phyloP scores from a whole-genome alignment of 257 asterid genomes.

The Fraxinus anomala region DNA sequence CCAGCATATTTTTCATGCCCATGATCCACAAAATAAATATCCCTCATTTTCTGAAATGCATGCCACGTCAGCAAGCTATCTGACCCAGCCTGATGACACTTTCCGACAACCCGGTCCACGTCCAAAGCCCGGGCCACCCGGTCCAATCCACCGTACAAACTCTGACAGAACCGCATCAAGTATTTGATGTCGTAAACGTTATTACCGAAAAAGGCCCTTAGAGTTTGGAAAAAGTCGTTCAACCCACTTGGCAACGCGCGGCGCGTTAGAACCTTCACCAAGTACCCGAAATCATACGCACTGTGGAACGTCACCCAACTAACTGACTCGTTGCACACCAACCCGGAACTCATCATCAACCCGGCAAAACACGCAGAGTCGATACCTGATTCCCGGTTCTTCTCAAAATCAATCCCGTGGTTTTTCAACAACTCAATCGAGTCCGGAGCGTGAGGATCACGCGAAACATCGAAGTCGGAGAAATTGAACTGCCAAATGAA shows the following conservation, averaged over 20 bases:
- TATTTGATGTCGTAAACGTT: conserved; percentile 49
- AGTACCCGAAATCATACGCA: conserved; percentile 59
- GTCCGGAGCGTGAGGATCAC: conserved; percentile 47
- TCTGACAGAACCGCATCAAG: conserved; percentile 44
- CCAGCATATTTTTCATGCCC: conserved; percentile 44
- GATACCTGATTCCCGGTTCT: conserved; percentile 39
- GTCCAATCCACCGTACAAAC: conserved; percentile 51
- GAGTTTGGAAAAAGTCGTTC: conserved; percentile 32
- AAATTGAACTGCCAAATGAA: conserved; percentile 67
- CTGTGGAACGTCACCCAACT: conserved; percentile 57
- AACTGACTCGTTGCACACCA: conserved; percentile 47
- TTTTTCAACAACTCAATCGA: conserved; percentile 41
- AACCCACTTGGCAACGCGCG: conserved; percentile 36
- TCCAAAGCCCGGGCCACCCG: conserved; percentile 40
- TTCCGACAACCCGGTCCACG: conserved; percentile 48
- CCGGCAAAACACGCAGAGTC: conserved; percentile 49
- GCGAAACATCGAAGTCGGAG: conserved; percentile 51
- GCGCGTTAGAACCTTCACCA: conserved; percentile 53
- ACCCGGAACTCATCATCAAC: conserved; percentile 50
- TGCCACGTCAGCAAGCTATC: conserved; percentile 64
- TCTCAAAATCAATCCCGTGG: conserved; percentile 53
- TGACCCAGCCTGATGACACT: conserved; percentile 62
- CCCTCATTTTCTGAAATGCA: conserved; percentile 47
- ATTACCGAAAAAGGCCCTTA: conserved; percentile 40
- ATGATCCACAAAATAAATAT: conserved; percentile 35